Percentiles rank a stretch among this genome's conserved stretches.
Conservation (phyloP, 1,139 yeast genomes). For the Geotrichum fermentans region DNA sequence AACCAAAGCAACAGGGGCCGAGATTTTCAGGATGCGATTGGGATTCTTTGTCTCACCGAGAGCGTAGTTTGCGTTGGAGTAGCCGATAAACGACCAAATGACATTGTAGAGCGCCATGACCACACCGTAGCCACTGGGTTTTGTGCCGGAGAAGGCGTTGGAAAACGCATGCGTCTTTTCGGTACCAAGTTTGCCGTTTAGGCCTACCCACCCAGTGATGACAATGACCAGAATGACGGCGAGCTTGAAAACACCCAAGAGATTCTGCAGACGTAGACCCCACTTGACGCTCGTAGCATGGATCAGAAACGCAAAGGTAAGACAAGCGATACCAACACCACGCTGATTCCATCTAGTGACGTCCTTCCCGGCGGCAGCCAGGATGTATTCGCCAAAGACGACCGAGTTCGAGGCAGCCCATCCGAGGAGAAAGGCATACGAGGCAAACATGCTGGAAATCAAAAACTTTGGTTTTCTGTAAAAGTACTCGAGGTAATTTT, state of each 20-base stretch:
- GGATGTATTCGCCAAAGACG: slow-evolving; percentile 47
- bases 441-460: slow-evolving; percentile 68
- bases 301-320: slow-evolving; percentile 64
- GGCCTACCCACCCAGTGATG: slow-evolving; percentile 77
- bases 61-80: slow-evolving; percentile 69
- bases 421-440: slow-evolving; percentile 71
- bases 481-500: slow-evolving; percentile 72
- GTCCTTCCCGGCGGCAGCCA: slow-evolving; percentile 67
- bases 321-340: slow-evolving; percentile 68
- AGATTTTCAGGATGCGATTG: slow-evolving; percentile 57
- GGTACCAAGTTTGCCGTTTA: slow-evolving; percentile 56
- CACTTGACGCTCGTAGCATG: slow-evolving; percentile 59
- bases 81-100: slow-evolving; percentile 62
- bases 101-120: slow-evolving; percentile 75
- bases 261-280: slow-evolving; percentile 65
- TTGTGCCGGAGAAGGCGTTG: slow-evolving; percentile 55
- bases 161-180: slow-evolving; percentile 53
- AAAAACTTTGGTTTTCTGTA: slow-evolving; percentile 65
- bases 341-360: slow-evolving; percentile 71
- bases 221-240: slow-evolving; percentile 62
- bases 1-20: slow-evolving; percentile 67
- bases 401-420: slow-evolving; percentile 79
- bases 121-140: slow-evolving; percentile 69
- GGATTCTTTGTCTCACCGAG: slow-evolving; percentile 74
- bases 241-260: slow-evolving; percentile 67